These are phyloP conservation scores for Olyra latifolia DNA, from an alignment of 176 grass and related monocot species.

Conservation along the genomic window DNA sequence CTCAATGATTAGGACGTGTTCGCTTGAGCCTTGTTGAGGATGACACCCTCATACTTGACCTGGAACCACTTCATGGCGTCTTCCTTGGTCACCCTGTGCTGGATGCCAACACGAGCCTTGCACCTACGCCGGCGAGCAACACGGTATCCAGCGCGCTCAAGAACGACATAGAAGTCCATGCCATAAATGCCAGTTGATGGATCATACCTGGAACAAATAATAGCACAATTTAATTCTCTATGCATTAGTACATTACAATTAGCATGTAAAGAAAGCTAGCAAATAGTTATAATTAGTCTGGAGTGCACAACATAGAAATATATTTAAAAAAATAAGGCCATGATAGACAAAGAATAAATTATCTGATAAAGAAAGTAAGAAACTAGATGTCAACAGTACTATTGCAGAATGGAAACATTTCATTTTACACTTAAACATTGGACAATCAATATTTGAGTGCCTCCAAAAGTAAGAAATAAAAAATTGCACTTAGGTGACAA, in stretches of 20 bases:
- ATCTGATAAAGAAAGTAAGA: neutral
- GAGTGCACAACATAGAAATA: neutral
- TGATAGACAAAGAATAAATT: neutral
- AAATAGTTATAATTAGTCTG: neutral
- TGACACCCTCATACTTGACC: constrained; percentile 71
- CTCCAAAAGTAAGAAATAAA: neutral
- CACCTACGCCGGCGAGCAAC: constrained; percentile 58
- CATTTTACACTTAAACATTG: neutral
- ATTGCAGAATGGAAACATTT: neutral
- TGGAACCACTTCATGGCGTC: constrained; percentile 81
- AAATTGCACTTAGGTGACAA: neutral
- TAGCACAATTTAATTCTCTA: neutral
- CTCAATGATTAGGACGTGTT: neutral
- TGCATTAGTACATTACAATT: neutral
- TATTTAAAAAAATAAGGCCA: neutral
- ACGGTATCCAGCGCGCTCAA: constrained; percentile 60
- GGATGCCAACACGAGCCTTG: constrained; percentile 58
- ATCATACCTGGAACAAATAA: constrained; percentile 40
- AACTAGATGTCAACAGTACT: neutral
- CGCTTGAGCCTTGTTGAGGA: constrained; percentile 62
- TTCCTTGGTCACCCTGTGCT: constrained; percentile 67
- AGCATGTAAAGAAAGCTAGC: neutral
- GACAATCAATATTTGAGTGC: neutral
- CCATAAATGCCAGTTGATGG: constrained; percentile 69
- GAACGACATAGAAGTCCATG: constrained; percentile 66